Conservation (phyloP, 495 filamentous ascomycete genomes). For the Hypoxylon lienhwacheense region DNA sequence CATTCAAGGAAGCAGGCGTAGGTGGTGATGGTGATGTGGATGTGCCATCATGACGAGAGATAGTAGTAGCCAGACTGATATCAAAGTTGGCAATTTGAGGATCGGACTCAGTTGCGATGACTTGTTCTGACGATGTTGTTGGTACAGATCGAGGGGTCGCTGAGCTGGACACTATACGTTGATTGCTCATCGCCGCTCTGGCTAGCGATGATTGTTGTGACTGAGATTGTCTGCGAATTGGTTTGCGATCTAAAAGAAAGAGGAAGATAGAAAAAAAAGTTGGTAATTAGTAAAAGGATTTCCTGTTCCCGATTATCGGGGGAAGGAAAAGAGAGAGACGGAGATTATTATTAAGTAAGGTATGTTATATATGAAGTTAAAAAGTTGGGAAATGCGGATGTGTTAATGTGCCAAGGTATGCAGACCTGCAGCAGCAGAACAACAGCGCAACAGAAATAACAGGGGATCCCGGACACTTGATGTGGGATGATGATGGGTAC, state of each 20-base stretch:
- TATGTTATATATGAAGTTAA: background rate
- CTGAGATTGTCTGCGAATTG: slow-evolving; percentile 41
- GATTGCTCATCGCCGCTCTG: slow-evolving; percentile 55
- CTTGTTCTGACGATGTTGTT: slow-evolving; percentile 13
- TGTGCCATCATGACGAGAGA: slow-evolving; percentile 12
- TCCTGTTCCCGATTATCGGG: slow-evolving; percentile 31
- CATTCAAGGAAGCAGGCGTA: slow-evolving; percentile 32
- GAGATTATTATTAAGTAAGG: no score
- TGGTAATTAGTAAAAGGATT: slow-evolving; percentile 19
- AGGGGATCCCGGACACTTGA: slow-evolving; percentile 4
- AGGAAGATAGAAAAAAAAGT: slow-evolving; percentile 6
- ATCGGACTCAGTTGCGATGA: slow-evolving; percentile 23
- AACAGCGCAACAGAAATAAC: no score
- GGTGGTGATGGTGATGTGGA: slow-evolving; percentile 35
- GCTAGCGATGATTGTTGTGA: slow-evolving; percentile 51
- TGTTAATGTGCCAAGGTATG: slow-evolving; percentile 12
- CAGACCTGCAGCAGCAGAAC: slow-evolving; percentile 6
- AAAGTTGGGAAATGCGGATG: slow-evolving; percentile 1
- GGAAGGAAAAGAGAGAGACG: slow-evolving; percentile 4
- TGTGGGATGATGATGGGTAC: slow-evolving; percentile 11
- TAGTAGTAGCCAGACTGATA: slow-evolving; percentile 14
- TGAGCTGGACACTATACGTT: slow-evolving; percentile 40
- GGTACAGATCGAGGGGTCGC: slow-evolving; percentile 34
- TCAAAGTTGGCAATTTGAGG: slow-evolving; percentile 23
- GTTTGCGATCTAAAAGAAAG: slow-evolving; percentile 26